Evolutionary conservation across 2,329 filamentous ascomycete genomes (phyloP).

Genomic region (Sclerotinia nivalis): DNA sequence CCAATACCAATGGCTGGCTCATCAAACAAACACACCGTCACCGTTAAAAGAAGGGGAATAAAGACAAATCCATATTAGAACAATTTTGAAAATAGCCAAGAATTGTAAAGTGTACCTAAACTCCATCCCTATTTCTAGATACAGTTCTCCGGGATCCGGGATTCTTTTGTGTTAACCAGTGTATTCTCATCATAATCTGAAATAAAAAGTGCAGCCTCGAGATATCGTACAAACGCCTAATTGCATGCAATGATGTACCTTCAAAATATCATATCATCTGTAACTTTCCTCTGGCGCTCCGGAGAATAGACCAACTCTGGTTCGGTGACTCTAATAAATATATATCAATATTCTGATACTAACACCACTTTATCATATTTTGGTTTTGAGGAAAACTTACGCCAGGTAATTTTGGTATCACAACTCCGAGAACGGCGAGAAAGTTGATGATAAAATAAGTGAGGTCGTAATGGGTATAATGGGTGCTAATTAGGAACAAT

Average conservation of each 20-base stretch:
- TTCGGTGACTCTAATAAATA: conserved; percentile 66
- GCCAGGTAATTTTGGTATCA: conserved; percentile 94
- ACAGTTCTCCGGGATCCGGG: conserved; percentile 32
- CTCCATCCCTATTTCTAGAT: conserved; percentile 36
- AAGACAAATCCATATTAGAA: conserved; percentile 19
- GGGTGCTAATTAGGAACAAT: conserved; percentile 93
- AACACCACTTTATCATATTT: background rate
- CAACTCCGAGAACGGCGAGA: conserved; percentile 84
- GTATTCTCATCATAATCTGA: conserved; percentile 35
- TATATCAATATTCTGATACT: conserved; percentile 27
- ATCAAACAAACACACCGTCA: background rate
- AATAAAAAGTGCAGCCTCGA: conserved; percentile 31
- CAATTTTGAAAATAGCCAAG: conserved; percentile 33
- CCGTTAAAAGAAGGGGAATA: background rate
- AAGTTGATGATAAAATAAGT: conserved; percentile 98
- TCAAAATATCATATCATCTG: conserved; percentile 26
- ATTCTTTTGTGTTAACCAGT: conserved; percentile 32
- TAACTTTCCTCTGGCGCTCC: conserved; percentile 62
- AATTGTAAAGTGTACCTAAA: conserved; percentile 31
- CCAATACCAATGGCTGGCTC: background rate
- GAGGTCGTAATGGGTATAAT: conserved; percentile 98
- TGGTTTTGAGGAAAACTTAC: conserved; percentile 55
- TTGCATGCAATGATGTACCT: conserved; percentile 30
- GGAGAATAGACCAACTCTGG: conserved; percentile 74
- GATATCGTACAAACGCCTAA: conserved; percentile 39